Conservation (phyloP, 208 protist genomes). For the Leishmania tarentolae region DNA sequence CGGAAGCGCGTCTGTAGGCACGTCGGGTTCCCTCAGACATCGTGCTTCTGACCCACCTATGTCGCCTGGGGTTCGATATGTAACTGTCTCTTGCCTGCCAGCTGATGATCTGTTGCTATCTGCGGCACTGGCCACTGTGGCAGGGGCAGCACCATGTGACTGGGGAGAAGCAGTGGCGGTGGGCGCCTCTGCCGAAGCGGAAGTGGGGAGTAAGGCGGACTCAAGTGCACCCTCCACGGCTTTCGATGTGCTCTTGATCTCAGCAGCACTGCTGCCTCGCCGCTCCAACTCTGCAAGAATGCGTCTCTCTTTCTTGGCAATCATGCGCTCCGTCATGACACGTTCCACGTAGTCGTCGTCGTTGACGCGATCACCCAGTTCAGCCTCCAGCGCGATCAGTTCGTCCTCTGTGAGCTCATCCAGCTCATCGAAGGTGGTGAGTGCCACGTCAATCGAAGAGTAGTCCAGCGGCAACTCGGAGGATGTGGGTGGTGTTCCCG, state of each 20-base stretch:
- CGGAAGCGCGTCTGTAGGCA: neutral
- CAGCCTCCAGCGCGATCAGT: slow-evolving; percentile 71
- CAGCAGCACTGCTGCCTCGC: slow-evolving; percentile 8
- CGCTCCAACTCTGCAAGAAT: slow-evolving; percentile 49
- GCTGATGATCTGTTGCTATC: neutral
- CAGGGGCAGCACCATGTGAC: neutral
- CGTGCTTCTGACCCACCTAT: slow-evolving; percentile 16
- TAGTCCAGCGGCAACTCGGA: slow-evolving; percentile 12
- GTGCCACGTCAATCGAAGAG: slow-evolving; percentile 23
- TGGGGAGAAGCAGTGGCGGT: neutral
- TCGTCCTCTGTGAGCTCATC: slow-evolving; percentile 86
- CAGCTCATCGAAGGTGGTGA: slow-evolving; percentile 72
- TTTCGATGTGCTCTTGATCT: neutral
- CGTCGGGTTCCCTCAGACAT: neutral
- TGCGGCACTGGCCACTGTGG: neutral
- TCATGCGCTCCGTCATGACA: slow-evolving; percentile 79
- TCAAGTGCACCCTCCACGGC: neutral
- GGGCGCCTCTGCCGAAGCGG: neutral
- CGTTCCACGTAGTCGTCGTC: slow-evolving; percentile 77
- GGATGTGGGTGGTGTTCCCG: neutral
- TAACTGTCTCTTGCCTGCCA: neutral
- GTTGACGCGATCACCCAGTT: slow-evolving; percentile 68
- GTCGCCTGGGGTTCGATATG: slow-evolving; percentile 40
- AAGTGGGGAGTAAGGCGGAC: neutral
- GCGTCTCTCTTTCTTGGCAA: slow-evolving; percentile 82